Evolutionary conservation across 192 early-diverging fungal genomes (phyloP), one percentile per base, ranked within the genome.

Genomic region (Martensiomyces pterosporus): DNA sequence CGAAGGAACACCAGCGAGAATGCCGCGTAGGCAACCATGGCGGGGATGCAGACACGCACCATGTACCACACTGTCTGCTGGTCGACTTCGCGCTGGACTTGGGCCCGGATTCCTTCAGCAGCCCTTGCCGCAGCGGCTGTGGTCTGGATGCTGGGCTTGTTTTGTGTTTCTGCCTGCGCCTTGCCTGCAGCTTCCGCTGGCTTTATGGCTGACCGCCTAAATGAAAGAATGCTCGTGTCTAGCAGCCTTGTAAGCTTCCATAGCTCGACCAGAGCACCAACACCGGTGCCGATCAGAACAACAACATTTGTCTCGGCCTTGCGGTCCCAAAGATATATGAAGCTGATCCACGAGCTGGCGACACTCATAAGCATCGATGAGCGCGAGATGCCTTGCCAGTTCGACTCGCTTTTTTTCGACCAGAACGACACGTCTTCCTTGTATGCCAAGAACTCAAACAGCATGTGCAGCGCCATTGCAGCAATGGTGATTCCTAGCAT

Each of bases 361-460:
- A 74, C 42, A 18, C 57, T 53, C 77, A 78, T 77, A 4, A 74
- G 22, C 43, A 81, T 52, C 3, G 75, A 72, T 5, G 76, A 75
- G 9, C 64, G 52, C 32, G 78, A 79, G 18, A 81, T 68, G 9
- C 79, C 77, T 18, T 55, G 52, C 40, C 58, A 15, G 12, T 41
- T 47, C 3, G 61, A 29, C n/a, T 39, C 35, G 48, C 39, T 47
- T 35, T 73, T 72, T 24, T 39, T 45, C 2, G 64, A 62, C 79
- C 79, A 81, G 23, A 76, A 76, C n/a, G 51, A 43, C 15, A 81
- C 60, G 36, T 81, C 79, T 16, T 80, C 63, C 54, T 77, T 81
- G 61, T 76, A 75, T 1, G 79, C 79, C 53, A 81, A 39, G 34
- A 77, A 64, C 44, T 79, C 78, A 54, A 81, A 79, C 37, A 81